Base-by-base conservation (phyloP, 164 flowering plant species). In the Tetracentron sinense region DNA sequence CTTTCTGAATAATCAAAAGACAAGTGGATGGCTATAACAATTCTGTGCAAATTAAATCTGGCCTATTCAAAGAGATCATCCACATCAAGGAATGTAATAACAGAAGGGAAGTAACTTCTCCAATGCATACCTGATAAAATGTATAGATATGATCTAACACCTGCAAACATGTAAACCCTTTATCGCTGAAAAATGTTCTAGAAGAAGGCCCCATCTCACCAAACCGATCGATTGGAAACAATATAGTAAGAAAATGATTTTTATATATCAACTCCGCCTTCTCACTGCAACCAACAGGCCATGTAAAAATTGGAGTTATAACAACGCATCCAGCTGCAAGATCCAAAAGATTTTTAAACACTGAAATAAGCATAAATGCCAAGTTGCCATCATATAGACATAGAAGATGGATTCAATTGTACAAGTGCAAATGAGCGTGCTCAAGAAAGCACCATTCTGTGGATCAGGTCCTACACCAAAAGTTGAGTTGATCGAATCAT, bases 201-300 rank as follows among this genome's bases (percentile, higher is more conserved):
- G 97, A 85, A 63, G 92, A 81, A 55, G 97, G 96, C 23, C 99
- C 99, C 85, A 94, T 81, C 78, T 94, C 99, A 58, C 84, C 73
- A 70, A 91, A 94, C 42, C 94, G 92, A 56, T 94, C 99, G 0
- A 82, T 61, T 0, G 99, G 99, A 69, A 85, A 88, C 50, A 94
- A 72, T 61, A 94, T 81, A 4, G 97, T 89, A 67, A 94, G 86
- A 62, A 91, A 89, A 57, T 84, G 81, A 74, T 75, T 75, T 70
- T 80, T 89, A 58, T 89, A 83, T 63, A 91, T 72, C 78, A 86
- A 63, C 74, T 89, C 95, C 35, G 72, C 61, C 64, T 88, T 91
- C 77, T 89, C 99, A 63, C 97, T 94, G 95, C 81, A 77, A 63
- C 58, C 54, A 68, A 53, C 56, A 66, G 50, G 11, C n/a, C n/a